phyloP scores from a whole-genome alignment of 306 rosid genomes.

The Quercus parvula region DNA sequence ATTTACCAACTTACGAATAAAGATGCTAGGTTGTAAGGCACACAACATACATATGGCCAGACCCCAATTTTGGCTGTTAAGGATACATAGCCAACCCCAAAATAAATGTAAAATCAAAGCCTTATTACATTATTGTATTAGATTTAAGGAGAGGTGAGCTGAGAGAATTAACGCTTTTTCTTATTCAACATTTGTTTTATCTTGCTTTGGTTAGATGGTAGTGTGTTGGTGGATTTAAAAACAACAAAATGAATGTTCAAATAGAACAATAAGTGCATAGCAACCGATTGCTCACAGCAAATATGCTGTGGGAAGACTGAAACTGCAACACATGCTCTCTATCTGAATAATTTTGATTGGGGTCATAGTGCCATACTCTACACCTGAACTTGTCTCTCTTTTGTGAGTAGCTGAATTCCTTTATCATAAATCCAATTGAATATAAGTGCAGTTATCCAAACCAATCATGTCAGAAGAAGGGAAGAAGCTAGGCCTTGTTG shows the following conservation, averaged over 20 bases:
- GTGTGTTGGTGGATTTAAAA: neutral
- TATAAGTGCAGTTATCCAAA: constrained; percentile 62
- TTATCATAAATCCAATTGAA: neutral
- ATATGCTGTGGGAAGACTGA: neutral
- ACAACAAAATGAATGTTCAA: neutral
- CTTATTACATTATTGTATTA: neutral
- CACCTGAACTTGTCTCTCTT: neutral
- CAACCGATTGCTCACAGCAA: neutral
- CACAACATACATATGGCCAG: too few relatives aligned
- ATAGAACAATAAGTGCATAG: neutral
- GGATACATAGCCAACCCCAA: neutral
- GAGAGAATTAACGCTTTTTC: neutral
- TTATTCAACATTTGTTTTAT: neutral
- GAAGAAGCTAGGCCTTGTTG: constrained; percentile 82
- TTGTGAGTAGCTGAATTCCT: neutral
- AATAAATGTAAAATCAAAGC: neutral
- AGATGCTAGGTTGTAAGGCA: neutral
- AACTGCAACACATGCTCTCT: neutral
- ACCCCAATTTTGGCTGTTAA: neutral
- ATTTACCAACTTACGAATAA: neutral
- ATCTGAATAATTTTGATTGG: neutral
- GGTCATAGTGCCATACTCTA: neutral
- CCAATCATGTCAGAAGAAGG: constrained; percentile 92
- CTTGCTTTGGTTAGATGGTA: neutral
- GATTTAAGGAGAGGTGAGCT: neutral